Evolutionary conservation across 257 asterid genomes (phyloP), one percentile per base, ranked within the genome.

Genomic region (Coffea eugenioides): DNA sequence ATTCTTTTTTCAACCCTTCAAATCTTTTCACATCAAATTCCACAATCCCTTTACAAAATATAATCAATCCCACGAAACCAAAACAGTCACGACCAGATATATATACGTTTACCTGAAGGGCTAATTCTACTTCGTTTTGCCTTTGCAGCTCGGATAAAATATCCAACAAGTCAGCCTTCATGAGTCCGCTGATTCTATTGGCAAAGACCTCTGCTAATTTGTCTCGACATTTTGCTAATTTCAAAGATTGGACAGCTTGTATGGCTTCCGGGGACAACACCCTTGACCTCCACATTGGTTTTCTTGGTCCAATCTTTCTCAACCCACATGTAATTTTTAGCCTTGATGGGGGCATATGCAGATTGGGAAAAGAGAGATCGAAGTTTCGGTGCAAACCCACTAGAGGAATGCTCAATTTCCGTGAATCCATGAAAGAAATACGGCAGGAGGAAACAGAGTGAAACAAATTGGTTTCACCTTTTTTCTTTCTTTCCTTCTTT

Each of bases 241-340:
- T 92, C 79, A 91, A 75, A 51, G 93, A 89, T 46, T 92, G 96
- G 18, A 92, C 96, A n/a, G 89, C 96, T 79, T 88, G 96, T 79
- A 92, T 91, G 11, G 97, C 89, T 77, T 92, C 96, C 5, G 89
- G 83, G 27, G 96, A 91, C 79, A 92, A 90, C 12, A 89, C 90
- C 77, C 93, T 88, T 74, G 87, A 86, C 84, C 90, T 89, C 93
- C 96, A 89, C 92, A 92, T 68, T 51, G 94, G 90, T 80, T 88
- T 88, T 75, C 93, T 83, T 6, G 92, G 90, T 62, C 96, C 94
- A 64, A 49, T 10, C 81, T 87, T 92, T 80, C 97, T 89, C 27
- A 91, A 84, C 31, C 94, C 92, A 25, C 93, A 91, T 1, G 23
- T 25, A 72, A 86, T 77, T 78, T 82, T 82, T 46, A 75, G 64